phyloP scores from a whole-genome alignment of 179 eudicot genomes.

The Drosera spatulata region DNA sequence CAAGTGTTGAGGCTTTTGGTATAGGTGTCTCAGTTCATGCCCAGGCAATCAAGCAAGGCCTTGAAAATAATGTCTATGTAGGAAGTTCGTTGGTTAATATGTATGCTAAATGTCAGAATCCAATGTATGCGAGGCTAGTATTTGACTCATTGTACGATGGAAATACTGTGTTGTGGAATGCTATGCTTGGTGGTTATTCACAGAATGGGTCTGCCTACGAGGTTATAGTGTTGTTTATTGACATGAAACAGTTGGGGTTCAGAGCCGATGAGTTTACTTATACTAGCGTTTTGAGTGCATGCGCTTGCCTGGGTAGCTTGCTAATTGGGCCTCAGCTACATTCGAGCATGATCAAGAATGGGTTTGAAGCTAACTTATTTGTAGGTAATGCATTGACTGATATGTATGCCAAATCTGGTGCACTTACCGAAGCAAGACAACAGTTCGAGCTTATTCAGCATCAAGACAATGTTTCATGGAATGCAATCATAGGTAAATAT shows the following conservation, averaged over 20 bases:
- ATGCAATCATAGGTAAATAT: slow-evolving; percentile 77
- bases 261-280: slow-evolving; percentile 69
- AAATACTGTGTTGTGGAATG: slow-evolving; percentile 70
- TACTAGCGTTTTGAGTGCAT: slow-evolving; percentile 82
- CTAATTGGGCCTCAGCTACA: slow-evolving; percentile 66
- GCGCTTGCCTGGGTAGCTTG: slow-evolving; percentile 44
- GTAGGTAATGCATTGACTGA: slow-evolving; percentile 79
- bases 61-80: slow-evolving; percentile 67
- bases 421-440: slow-evolving; percentile 45
- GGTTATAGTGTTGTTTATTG: slow-evolving; percentile 43
- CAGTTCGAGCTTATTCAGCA: slow-evolving; percentile 39
- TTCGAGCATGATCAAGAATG: slow-evolving; percentile 53
- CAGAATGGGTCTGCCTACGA: slow-evolving; percentile 61
- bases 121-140: slow-evolving; percentile 41
- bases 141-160: slow-evolving; percentile 49
- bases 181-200: slow-evolving; percentile 80
- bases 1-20: slow-evolving; percentile 36
- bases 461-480: slow-evolving; percentile 88
- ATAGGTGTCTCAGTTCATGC: slow-evolving; percentile 69
- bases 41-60: slow-evolving; percentile 62
- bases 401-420: slow-evolving; percentile 82
- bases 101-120: slow-evolving; percentile 72
- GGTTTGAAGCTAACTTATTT: slow-evolving; percentile 44
- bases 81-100: slow-evolving; percentile 80
- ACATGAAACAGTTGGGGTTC: slow-evolving; percentile 44